phyloP scores from a whole-genome alignment of 805 yeast genomes.

The Cyberlindnera petersonii region DNA sequence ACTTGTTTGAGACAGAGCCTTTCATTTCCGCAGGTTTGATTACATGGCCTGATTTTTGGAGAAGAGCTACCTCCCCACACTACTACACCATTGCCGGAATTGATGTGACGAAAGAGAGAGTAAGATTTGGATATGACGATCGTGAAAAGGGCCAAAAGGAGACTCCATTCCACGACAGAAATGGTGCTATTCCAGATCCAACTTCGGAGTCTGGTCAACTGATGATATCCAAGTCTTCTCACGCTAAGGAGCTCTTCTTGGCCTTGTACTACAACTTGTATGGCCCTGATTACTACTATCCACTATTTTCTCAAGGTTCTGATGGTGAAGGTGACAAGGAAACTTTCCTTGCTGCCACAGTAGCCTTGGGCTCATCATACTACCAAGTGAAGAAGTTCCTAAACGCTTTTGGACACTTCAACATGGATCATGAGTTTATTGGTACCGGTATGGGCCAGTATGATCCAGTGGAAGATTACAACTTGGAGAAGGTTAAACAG shows the following conservation, averaged over 20 bases:
- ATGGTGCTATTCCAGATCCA: conserved; percentile 57
- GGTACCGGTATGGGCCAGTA: conserved; percentile 65
- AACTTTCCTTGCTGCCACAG: conserved; percentile 57
- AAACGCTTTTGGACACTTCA: conserved; percentile 53
- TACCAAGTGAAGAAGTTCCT: conserved; percentile 57
- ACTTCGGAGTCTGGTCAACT: conserved; percentile 66
- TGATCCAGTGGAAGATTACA: conserved; percentile 52
- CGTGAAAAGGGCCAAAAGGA: conserved; percentile 32
- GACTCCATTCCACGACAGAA: conserved; percentile 53
- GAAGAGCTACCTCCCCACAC: conserved; percentile 72
- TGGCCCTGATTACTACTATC: conserved; percentile 57
- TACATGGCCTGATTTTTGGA: conserved; percentile 89
- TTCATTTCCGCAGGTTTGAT: conserved; percentile 48
- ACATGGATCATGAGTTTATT: conserved; percentile 35
- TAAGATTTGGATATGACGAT: conserved; percentile 37
- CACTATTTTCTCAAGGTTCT: conserved; percentile 52
- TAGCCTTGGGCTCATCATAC: conserved; percentile 52
- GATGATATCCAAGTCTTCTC: conserved; percentile 51
- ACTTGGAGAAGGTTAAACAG: conserved; percentile 27
- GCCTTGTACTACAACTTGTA: conserved; percentile 57
- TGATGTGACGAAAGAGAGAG: conserved; percentile 38
- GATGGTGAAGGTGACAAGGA: conserved; percentile 58
- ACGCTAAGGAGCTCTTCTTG: conserved; percentile 49
- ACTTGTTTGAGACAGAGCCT: conserved; percentile 53
- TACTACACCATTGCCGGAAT: conserved; percentile 68